phyloP scores from a whole-genome alignment of 2,329 filamentous ascomycete species.

The Myrmaecium sp. region DNA sequence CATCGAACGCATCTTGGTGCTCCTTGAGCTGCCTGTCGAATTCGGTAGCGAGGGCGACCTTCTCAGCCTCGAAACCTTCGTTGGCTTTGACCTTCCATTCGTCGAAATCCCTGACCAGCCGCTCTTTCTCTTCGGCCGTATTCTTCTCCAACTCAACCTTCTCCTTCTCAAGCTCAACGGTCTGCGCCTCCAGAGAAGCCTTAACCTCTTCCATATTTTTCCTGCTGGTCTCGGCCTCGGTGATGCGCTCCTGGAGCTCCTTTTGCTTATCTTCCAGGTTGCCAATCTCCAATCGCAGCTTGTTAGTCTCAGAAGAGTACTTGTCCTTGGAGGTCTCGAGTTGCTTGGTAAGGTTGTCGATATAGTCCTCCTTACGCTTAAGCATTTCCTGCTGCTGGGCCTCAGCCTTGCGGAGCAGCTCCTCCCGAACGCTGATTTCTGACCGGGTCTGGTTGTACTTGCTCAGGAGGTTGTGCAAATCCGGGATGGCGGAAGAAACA shows the following conservation, averaged over 20 bases:
- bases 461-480: constrained; percentile 20
- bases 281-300: constrained; percentile 33
- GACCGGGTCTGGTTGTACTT: constrained; percentile 34
- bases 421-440: constrained; percentile 32
- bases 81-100: constrained; percentile 20
- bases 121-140: constrained; percentile 16
- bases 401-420: constrained; percentile 31
- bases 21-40: constrained; percentile 16
- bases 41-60: constrained; percentile 21
- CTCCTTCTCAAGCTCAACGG: constrained; percentile 23
- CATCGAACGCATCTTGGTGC: constrained; percentile 22
- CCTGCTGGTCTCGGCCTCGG: constrained; percentile 26
- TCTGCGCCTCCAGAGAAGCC: constrained; percentile 15
- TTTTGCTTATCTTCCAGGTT: constrained; percentile 35
- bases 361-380: constrained; percentile 36
- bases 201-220: constrained; percentile 17
- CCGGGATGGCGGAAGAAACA: constrained; percentile 21
- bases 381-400: constrained; percentile 33
- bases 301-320: constrained; percentile 32
- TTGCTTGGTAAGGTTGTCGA: constrained; percentile 33
- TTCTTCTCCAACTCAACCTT: constrained; percentile 28
- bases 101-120: constrained; percentile 21
- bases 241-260: constrained; percentile 31
- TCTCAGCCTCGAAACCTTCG: constrained; percentile 20
- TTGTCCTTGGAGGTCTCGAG: constrained; percentile 32